Percentiles rank a stretch among this genome's conserved stretches.
phyloP scores from a whole-genome alignment of 352 stramenopile genomes.

The Phytophthora citricola region DNA sequence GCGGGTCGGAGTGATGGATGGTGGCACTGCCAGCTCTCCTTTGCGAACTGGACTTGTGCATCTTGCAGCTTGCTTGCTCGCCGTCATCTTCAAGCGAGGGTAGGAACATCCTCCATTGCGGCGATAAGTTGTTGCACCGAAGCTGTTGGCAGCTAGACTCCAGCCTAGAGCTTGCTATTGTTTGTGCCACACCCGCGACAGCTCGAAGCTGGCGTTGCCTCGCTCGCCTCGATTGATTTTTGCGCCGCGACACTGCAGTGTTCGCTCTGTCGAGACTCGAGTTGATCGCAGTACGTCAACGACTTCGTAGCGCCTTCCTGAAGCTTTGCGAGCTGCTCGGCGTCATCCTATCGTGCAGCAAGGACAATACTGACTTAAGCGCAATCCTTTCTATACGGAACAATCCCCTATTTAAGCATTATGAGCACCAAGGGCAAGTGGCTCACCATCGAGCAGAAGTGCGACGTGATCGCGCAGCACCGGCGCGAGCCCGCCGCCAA shows the following conservation, averaged over 20 bases:
- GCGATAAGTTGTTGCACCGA: too few relatives aligned
- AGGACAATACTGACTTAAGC: background rate
- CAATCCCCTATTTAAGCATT: conserved; percentile 24
- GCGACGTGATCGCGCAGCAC: conserved; percentile 34
- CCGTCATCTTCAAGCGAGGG: background rate
- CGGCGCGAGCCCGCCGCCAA: conserved; percentile 14
- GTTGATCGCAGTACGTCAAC: conserved; percentile 12
- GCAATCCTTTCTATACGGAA: conserved; percentile 10
- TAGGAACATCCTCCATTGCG: background rate
- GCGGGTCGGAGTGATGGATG: conserved; percentile 14
- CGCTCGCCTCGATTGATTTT: background rate
- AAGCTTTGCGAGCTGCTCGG: conserved; percentile 7
- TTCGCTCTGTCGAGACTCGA: conserved; percentile 3
- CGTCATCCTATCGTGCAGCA: background rate
- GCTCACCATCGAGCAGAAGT: conserved; percentile 38
- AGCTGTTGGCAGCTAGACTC: too few relatives aligned
- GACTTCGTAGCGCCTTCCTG: conserved; percentile 7
- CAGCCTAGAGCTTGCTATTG: background rate
- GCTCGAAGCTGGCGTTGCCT: background rate
- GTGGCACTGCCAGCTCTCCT: background rate
- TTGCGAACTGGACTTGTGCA: conserved; percentile 3
- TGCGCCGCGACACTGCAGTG: background rate
- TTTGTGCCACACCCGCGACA: background rate
- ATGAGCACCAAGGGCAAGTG: conserved; percentile 37
- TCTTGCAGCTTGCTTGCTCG: conserved; percentile 7